Evolutionary conservation across 495 filamentous ascomycete genomes (phyloP).

Genomic region (Melanomma pulvis-pyrius): DNA sequence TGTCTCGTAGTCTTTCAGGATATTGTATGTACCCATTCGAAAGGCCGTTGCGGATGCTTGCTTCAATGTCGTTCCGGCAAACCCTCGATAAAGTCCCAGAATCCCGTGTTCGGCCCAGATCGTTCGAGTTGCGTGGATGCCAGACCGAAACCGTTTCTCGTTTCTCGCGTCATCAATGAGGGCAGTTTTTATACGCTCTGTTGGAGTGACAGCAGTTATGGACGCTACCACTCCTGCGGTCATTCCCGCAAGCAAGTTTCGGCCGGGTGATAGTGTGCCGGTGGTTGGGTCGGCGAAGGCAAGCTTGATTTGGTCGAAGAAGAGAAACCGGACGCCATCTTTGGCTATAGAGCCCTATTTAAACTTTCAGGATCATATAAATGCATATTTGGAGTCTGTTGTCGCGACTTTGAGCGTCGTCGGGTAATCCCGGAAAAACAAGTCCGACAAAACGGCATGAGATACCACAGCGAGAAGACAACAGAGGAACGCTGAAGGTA

Average conservation of each 20-base stretch:
- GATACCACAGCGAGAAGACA: not conserved
- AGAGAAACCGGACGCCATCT: constrained; percentile 66
- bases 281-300: constrained; percentile 60
- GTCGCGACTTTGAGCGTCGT: not conserved
- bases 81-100: constrained; percentile 62
- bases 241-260: constrained; percentile 66
- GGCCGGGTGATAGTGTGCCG: constrained; percentile 56
- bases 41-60: constrained; percentile 66
- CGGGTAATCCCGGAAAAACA: constrained; percentile 14
- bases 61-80: constrained; percentile 66
- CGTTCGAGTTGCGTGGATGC: constrained; percentile 53
- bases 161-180: constrained; percentile 67
- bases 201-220: constrained; percentile 64
- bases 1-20: constrained; percentile 63
- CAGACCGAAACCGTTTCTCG: constrained; percentile 54
- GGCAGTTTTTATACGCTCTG: constrained; percentile 69
- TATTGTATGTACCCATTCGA: constrained; percentile 68
- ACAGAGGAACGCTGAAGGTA: not conserved
- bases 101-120: constrained; percentile 57
- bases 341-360: constrained; percentile 60
- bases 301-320: constrained; percentile 67
- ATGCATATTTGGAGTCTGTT: not conserved
- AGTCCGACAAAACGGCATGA: not conserved
- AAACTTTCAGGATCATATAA: not conserved
- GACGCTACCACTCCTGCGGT: constrained; percentile 61